phyloP scores from a whole-genome alignment of 495 filamentous ascomycete genomes.

The Trichoderma gamsii region DNA sequence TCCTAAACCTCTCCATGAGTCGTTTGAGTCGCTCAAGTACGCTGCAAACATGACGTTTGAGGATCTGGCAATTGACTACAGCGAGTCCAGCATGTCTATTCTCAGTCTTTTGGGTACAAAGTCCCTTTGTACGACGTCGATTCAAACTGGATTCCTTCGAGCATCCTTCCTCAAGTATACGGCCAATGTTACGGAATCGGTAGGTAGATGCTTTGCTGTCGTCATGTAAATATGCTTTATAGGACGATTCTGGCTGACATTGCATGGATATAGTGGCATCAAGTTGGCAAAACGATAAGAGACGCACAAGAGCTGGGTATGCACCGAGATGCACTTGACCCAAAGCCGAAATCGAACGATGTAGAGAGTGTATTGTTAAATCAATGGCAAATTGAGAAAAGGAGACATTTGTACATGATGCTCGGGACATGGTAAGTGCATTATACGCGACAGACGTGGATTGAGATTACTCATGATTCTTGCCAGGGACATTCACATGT shows the following conservation, averaged over 20 bases:
- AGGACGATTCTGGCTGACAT: background rate
- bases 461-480: too few relatives aligned
- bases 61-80: conserved; percentile 53
- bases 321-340: conserved; percentile 44
- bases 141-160: conserved; percentile 51
- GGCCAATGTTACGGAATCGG: conserved; percentile 45
- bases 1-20: conserved; percentile 27
- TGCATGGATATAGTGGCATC: conserved; percentile 45
- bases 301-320: conserved; percentile 61
- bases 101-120: conserved; percentile 49
- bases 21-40: conserved; percentile 48
- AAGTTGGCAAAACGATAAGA: conserved; percentile 49
- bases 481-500: conserved; percentile 58
- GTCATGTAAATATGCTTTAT: conserved; percentile 19
- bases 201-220: conserved; percentile 21
- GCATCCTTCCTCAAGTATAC: conserved; percentile 44
- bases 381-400: conserved; percentile 48
- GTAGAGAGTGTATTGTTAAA: conserved; percentile 42
- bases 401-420: conserved; percentile 51
- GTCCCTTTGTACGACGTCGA: conserved; percentile 47
- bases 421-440: conserved; percentile 40
- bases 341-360: conserved; percentile 32
- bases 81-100: conserved; percentile 49
- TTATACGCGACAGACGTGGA: too few relatives aligned
- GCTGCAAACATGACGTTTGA: conserved; percentile 55